These are phyloP conservation scores for Paramecium octaurelia DNA, from an alignment of 73 alveolate genomes.

Conservation along the genomic window DNA sequence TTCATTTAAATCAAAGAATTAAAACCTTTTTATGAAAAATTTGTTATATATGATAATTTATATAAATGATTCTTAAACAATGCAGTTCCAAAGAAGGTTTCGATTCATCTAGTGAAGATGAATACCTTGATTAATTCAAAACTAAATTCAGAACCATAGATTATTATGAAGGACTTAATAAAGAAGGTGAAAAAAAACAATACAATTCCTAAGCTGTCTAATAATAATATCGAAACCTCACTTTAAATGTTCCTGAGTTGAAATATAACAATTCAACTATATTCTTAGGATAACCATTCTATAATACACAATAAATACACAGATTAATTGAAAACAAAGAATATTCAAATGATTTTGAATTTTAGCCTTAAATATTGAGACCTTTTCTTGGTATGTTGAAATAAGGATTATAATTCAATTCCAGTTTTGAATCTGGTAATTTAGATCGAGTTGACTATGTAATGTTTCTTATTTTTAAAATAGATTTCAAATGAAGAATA, in stretches of 20 bases:
- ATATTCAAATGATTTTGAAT: background rate
- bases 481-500: slow-evolving; percentile 59
- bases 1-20: background rate
- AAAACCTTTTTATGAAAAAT: slow-evolving; percentile 16
- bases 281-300: background rate
- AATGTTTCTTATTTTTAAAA: background rate
- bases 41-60: slow-evolving; percentile 29
- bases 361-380: background rate
- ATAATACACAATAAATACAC: background rate
- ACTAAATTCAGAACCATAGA: background rate
- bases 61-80: slow-evolving; percentile 30
- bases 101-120: background rate
- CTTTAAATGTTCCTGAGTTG: background rate
- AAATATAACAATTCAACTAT: background rate
- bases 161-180: background rate
- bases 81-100: slow-evolving; percentile 41
- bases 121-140: background rate
- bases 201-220: background rate
- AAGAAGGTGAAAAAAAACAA: background rate
- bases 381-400: slow-evolving; percentile 12
- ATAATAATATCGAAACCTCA: background rate
- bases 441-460: slow-evolving; percentile 49
- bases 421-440: slow-evolving; percentile 57
- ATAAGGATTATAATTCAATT: slow-evolving; percentile 35
- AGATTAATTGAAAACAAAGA: background rate